A percentile compares a stretch with the other conserved stretches of the same genome.
Conservation (phyloP, 164 flowering plant genomes). For the Berberis vulgaris region DNA sequence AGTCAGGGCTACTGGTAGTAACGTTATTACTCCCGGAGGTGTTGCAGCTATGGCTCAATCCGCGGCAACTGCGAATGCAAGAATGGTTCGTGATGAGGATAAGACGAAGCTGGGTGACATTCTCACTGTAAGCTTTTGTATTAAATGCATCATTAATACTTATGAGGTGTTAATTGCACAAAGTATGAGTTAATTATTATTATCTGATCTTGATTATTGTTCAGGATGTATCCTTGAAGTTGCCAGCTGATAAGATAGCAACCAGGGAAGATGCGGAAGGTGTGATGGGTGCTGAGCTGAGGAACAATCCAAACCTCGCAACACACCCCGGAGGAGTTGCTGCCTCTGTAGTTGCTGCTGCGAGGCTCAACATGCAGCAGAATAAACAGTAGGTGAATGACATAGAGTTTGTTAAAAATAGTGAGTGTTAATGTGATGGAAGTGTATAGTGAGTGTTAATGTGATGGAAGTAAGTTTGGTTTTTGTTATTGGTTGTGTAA, state of each 20-base stretch:
- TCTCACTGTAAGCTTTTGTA: neutral
- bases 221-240: neutral
- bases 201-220: neutral
- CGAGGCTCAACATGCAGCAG: neutral
- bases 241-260: neutral
- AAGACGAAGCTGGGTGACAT: neutral
- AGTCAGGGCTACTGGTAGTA: neutral
- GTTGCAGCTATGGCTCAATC: neutral
- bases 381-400: no score
- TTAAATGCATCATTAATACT: neutral
- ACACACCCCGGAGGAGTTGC: neutral
- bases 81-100: neutral
- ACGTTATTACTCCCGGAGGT: neutral
- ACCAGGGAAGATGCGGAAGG: neutral
- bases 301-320: neutral
- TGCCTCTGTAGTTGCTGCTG: neutral
- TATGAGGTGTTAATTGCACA: neutral
- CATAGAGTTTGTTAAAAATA: no score
- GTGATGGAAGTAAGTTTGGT: neutral
- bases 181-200: neutral
- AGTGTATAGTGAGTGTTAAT: neutral
- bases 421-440: neutral
- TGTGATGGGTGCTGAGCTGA: neutral
- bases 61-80: neutral
- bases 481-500: no score